Conservation (phyloP, 148 eudicot species). For the Tetragonia tetragonoides region DNA sequence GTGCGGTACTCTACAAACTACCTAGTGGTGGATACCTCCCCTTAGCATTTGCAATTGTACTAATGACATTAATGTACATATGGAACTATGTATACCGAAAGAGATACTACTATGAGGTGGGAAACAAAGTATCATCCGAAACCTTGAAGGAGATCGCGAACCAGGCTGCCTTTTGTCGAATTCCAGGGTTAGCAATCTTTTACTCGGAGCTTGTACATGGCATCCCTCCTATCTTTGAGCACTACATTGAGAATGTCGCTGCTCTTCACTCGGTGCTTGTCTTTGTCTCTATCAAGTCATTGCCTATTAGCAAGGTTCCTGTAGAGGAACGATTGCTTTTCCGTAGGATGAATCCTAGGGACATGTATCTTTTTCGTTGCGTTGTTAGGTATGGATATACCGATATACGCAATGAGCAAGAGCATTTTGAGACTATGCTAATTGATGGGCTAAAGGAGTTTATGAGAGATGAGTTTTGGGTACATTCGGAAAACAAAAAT, state of each 20-base stretch:
- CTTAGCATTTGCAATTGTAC: slow-evolving; percentile 40
- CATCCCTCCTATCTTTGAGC: slow-evolving; percentile 78
- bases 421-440: slow-evolving; percentile 36
- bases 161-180: slow-evolving; percentile 26
- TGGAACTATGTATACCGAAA: slow-evolving; percentile 61
- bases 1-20: slow-evolving; percentile 68
- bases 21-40: slow-evolving; percentile 70
- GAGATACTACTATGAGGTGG: slow-evolving; percentile 60
- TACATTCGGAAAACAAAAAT: not conserved
- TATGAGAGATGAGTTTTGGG: slow-evolving; percentile 17
- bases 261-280: slow-evolving; percentile 59
- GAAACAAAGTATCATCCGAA: slow-evolving; percentile 57
- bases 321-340: slow-evolving; percentile 57
- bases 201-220: slow-evolving; percentile 83
- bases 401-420: slow-evolving; percentile 24
- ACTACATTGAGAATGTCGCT: slow-evolving; percentile 58
- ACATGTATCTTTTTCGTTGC: slow-evolving; percentile 56
- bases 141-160: slow-evolving; percentile 38
- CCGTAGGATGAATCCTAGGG: slow-evolving; percentile 51
- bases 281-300: slow-evolving; percentile 58
- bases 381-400: slow-evolving; percentile 53
- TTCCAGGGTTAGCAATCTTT: slow-evolving; percentile 67
- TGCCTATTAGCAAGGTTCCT: slow-evolving; percentile 60
- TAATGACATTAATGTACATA: slow-evolving; percentile 51
- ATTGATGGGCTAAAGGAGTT: slow-evolving; percentile 35